Conservation (phyloP, 495 filamentous ascomycete genomes). For the Cryomyces antarcticus region DNA sequence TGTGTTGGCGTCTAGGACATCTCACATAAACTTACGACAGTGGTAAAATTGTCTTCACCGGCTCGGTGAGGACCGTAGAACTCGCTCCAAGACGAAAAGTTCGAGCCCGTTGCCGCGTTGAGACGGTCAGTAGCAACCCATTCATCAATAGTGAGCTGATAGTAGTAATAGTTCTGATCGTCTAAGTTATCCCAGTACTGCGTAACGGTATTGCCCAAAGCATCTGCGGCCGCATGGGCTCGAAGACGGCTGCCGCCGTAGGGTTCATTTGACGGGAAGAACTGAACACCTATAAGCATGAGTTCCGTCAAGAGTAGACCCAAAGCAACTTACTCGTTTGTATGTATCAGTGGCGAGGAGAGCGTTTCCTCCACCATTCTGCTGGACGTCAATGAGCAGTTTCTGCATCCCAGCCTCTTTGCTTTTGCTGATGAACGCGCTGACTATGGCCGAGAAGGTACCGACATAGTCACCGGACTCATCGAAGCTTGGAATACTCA, state of each 20-base stretch:
- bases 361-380: slow-evolving; percentile 31
- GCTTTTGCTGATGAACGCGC: slow-evolving; percentile 22
- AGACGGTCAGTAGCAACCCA: slow-evolving; percentile 24
- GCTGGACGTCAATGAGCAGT: slow-evolving; percentile 31
- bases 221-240: slow-evolving; percentile 20
- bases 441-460: slow-evolving; percentile 20
- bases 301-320: background rate
- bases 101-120: slow-evolving; percentile 22
- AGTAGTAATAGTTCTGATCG: background rate
- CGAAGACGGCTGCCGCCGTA: slow-evolving; percentile 26
- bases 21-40: slow-evolving; percentile 7
- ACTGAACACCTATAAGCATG: slow-evolving; percentile 6
- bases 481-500: slow-evolving; percentile 30
- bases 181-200: slow-evolving; percentile 12
- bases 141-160: slow-evolving; percentile 13
- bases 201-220: slow-evolving; percentile 24
- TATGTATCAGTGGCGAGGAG: slow-evolving; percentile 27
- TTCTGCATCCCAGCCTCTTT: slow-evolving; percentile 20
- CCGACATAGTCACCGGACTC: slow-evolving; percentile 13
- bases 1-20: too few species aligned
- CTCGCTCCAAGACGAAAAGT: slow-evolving; percentile 33
- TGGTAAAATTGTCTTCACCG: slow-evolving; percentile 27
- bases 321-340: slow-evolving; percentile 12
- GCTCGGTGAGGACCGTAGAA: slow-evolving; percentile 26
- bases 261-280: slow-evolving; percentile 28